Base-by-base conservation (phyloP, 192 early-diverging fungal genomes). In the Gaertneriomyces sp. region DNA sequence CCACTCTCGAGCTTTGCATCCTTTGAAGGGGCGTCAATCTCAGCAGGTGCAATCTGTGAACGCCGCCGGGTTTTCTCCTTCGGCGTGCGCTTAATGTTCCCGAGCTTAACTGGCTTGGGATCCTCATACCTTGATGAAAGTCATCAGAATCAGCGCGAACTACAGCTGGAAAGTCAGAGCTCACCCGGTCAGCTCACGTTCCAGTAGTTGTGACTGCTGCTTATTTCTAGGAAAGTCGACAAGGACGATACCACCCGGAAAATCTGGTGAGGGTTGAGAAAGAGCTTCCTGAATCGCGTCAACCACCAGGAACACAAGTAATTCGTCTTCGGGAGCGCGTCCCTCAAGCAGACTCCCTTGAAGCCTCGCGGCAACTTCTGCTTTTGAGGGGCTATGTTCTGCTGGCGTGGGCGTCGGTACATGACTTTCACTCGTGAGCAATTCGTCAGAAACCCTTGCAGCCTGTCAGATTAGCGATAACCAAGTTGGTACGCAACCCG, bases 101-200 rank as follows among this genome's bases (percentile, higher is more conserved):
- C 78, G 45, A 69, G 76, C 64, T 85, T 85, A 12, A 81, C 69
- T 12, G 81, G 81, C 56, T 86, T 86, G 6, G 83, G 83, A 53
- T 86, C 84, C 61, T 86, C 84, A 62, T 85, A 85, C 3, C 81
- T 83, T 46, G 8, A 43, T 1, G 41, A 44, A 39, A 50, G 47
- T 12, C 17, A 25, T 53, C 10, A 25, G 53, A 12, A 44, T 53
- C 42, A 20, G 14, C 40, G 40, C 4, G 17, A 68, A 9, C n/a
- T 4, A 7, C 6, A 43, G 42, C 7, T 55, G 54, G 10, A 40
- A 41, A 50, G 33, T 57, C 44, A 25, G 7, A 16, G 19, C 53
- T 63, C 66, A 84, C 79, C 84, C 84, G 20, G 82, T 75, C 6
- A 86, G 69, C 59, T 86, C 84, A 58, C 70, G 73, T 58, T 86